These are phyloP conservation scores for Eucalyptus cladocalyx DNA, from an alignment of 345 rosid genomes.

Conservation along the genomic window DNA sequence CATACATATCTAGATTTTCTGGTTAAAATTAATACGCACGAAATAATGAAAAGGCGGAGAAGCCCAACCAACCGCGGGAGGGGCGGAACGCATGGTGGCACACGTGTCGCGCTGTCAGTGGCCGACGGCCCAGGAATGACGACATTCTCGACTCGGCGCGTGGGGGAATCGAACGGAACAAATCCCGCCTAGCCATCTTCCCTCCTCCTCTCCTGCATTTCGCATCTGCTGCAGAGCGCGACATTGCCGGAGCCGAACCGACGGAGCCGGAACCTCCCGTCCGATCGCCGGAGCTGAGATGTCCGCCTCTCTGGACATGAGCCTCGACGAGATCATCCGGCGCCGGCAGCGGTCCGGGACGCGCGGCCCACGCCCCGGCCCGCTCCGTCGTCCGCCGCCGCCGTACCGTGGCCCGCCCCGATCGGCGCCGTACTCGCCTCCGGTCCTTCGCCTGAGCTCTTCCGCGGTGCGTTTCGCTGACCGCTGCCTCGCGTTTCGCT, in stretches of 20 bases:
- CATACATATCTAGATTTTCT: neutral
- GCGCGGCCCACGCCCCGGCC: neutral
- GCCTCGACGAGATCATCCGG: constrained; percentile 47
- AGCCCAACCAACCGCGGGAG: neutral
- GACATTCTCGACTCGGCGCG: neutral
- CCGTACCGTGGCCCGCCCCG: constrained; percentile 5
- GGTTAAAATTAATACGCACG: neutral
- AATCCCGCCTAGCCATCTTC: neutral
- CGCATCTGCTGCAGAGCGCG: neutral
- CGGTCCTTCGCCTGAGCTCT: neutral
- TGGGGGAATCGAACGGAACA: neutral
- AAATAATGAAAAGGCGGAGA: neutral
- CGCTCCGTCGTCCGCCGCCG: neutral
- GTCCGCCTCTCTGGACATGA: constrained; percentile 30
- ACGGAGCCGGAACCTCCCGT: neutral
- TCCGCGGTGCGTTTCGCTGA: neutral
- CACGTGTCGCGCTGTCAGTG: neutral
- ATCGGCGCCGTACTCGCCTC: constrained; percentile 8
- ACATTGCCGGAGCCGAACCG: neutral
- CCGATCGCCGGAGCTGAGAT: constrained; percentile 1
- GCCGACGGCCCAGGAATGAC: neutral
- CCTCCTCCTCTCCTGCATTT: neutral
- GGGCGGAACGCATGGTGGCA: neutral
- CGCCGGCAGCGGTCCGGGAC: constrained; percentile 8
- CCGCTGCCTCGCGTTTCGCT: neutral